Evolutionary conservation across 148 eudicot genomes (phyloP).

Genomic region (Vaccinium corymbosum): DNA sequence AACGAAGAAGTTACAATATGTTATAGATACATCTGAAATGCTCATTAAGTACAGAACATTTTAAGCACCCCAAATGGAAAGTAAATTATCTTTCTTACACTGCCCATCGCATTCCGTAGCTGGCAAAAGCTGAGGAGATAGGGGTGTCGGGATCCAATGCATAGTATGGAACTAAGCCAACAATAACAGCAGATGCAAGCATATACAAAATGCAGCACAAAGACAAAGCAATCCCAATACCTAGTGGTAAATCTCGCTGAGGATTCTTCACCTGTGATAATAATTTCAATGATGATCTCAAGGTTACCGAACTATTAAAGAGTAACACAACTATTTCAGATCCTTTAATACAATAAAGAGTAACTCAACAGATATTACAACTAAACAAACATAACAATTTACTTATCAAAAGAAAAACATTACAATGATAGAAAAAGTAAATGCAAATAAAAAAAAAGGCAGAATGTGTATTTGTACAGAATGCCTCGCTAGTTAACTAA

Average conservation of each 20-base stretch:
- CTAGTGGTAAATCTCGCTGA: constrained; percentile 59
- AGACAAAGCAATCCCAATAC: constrained; percentile 50
- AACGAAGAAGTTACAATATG: background rate
- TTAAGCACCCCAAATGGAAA: background rate
- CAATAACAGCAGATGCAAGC: constrained; percentile 58
- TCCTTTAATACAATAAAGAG: too few species aligned
- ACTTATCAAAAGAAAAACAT: too few species aligned
- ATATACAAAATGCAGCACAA: constrained; percentile 61
- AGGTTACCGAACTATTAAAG: too few species aligned
- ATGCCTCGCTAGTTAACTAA: too few species aligned
- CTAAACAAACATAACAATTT: too few species aligned
- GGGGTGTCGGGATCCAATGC: constrained; percentile 63
- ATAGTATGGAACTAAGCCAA: constrained; percentile 64
- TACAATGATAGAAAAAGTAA: too few species aligned
- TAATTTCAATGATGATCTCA: too few species aligned
- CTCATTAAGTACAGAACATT: background rate
- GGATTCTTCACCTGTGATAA: constrained; percentile 52
- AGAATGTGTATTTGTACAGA: too few species aligned
- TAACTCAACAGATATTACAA: too few species aligned
- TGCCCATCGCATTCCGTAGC: constrained; percentile 64
- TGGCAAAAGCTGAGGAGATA: constrained; percentile 64
- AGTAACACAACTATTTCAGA: too few species aligned
- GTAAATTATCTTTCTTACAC: constrained; percentile 35
- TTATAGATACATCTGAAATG: background rate
- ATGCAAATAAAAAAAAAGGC: too few species aligned